Conservation (phyloP, 768 basidiomycete species). For the Xerocomus potaroensis region DNA sequence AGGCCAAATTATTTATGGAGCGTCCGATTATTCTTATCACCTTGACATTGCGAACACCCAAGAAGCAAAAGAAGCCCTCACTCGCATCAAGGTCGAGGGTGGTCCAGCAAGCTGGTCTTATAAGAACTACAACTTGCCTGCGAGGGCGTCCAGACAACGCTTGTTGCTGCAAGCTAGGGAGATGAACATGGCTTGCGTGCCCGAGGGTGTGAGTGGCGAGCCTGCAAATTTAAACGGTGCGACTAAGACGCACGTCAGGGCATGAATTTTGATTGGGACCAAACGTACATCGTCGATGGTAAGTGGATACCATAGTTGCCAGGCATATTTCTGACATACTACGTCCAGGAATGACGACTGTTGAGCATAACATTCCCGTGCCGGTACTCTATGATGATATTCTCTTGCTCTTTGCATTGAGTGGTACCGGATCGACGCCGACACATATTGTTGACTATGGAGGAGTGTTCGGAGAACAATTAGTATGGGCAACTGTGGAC, state of each 20-base stretch:
- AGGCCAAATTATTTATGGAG: slow-evolving; percentile 51
- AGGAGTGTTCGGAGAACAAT: slow-evolving; percentile 64
- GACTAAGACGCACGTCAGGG: slow-evolving; percentile 35
- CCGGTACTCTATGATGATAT: slow-evolving; percentile 65
- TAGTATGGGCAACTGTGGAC: slow-evolving; percentile 62
- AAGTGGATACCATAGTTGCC: slow-evolving; percentile 6
- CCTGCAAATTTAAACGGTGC: neutral
- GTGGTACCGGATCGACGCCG: slow-evolving; percentile 69
- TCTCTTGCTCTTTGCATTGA: slow-evolving; percentile 54
- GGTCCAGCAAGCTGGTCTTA: slow-evolving; percentile 69
- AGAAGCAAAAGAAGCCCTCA: slow-evolving; percentile 62
- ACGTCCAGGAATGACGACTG: slow-evolving; percentile 63
- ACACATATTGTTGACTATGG: slow-evolving; percentile 78
- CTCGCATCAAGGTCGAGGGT: slow-evolving; percentile 68
- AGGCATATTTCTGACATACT: neutral
- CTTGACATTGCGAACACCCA: slow-evolving; percentile 58
- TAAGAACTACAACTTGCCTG: slow-evolving; percentile 73
- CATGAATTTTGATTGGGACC: slow-evolving; percentile 77
- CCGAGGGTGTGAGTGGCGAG: slow-evolving; percentile 52
- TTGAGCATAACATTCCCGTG: slow-evolving; percentile 68
- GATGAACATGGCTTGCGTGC: slow-evolving; percentile 65
- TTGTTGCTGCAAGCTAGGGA: slow-evolving; percentile 57
- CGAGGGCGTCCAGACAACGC: slow-evolving; percentile 64
- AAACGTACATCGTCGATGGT: slow-evolving; percentile 79
- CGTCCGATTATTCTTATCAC: slow-evolving; percentile 50